Base-by-base conservation (phyloP, 2,329 filamentous ascomycete species). In the Ramichloridium luteum region DNA sequence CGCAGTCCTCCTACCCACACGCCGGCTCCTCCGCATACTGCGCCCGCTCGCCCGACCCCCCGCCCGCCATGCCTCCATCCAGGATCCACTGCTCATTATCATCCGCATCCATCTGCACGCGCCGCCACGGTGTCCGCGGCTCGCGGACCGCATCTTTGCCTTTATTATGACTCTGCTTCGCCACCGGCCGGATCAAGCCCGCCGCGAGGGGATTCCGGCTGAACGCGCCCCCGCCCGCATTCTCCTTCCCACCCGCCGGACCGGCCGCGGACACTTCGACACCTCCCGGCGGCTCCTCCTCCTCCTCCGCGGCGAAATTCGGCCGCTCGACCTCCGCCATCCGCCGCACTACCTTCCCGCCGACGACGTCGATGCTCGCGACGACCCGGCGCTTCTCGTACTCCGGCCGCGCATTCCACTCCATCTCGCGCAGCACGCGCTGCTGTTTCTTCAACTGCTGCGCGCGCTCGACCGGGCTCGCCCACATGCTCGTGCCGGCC, bases 321-420 rank as follows among this genome's bases (percentile, higher is more conserved):
- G 79, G 75, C 13, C 70, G 55, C 4, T 75, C 68, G n/a, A 62
- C 52, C 16, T 60, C 56, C 11, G 70, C 72, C 70, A 82, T 82
- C 45, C 72, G 72, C 37, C 71, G 73, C 4, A 90, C 75, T 3
- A 93, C 74, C 46, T 78, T 85, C 12, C 79, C 77, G 1, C 77
- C 78, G 6, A 77, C 75, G 1, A 93, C 61, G 52, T 93, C 84
- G 38, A 93, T 80, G 49, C 80, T 88, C 43, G 92, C 71, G 1
- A 94, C 79, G 38, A 90, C 77, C 46, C 71, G 74, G 36, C 82
- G 70, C 67, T 88, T 93, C 61, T 94, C 86, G 56, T 85, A 93
- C 40, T 92, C 86, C 0, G 85, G 84, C 31, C 72, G 65, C 3
- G 80, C 77, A 44, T 80, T 80, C 76, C 85, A 92, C 48, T 93